Percentiles rank a stretch among this genome's conserved stretches.
These are phyloP conservation scores for Tetradesmus lagerheimii DNA, from an alignment of 139 green algal species.

Conservation along the genomic window DNA sequence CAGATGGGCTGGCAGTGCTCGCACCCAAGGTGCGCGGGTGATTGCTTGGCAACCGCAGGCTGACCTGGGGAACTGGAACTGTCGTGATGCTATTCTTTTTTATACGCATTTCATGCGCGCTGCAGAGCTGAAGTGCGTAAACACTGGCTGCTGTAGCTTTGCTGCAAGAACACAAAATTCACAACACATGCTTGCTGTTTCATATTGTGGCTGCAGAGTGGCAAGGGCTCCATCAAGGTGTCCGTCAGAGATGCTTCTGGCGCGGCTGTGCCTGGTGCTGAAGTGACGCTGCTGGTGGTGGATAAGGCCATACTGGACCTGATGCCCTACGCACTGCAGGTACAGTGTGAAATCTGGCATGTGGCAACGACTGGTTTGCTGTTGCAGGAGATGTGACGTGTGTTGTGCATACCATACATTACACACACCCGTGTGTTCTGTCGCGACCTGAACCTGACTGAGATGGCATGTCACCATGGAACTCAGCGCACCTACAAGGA, in stretches of 20 bases:
- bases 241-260: neutral
- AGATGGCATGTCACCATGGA: too few species aligned
- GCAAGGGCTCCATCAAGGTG: neutral
- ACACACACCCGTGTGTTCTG: neutral
- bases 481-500: too few species aligned
- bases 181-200: neutral
- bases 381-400: neutral
- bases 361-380: too few species aligned
- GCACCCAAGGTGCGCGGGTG: neutral
- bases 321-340: constrained; percentile 61
- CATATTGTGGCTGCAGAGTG: neutral
- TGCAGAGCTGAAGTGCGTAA: too few species aligned
- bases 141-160: too few species aligned
- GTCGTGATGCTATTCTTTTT: too few species aligned
- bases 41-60: neutral
- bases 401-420: neutral
- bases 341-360: neutral
- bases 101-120: too few species aligned
- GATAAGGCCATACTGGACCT: constrained; percentile 73
- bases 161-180: too few species aligned
- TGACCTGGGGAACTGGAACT: too few species aligned
- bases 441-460: too few species aligned
- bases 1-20: neutral
- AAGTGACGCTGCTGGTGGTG: constrained; percentile 67
- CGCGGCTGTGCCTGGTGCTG: neutral